A percentile compares a stretch with the other conserved stretches of the same genome.
These are phyloP conservation scores for Bacidia rubella DNA, from an alignment of 495 filamentous ascomycete species.

Conservation along the genomic window DNA sequence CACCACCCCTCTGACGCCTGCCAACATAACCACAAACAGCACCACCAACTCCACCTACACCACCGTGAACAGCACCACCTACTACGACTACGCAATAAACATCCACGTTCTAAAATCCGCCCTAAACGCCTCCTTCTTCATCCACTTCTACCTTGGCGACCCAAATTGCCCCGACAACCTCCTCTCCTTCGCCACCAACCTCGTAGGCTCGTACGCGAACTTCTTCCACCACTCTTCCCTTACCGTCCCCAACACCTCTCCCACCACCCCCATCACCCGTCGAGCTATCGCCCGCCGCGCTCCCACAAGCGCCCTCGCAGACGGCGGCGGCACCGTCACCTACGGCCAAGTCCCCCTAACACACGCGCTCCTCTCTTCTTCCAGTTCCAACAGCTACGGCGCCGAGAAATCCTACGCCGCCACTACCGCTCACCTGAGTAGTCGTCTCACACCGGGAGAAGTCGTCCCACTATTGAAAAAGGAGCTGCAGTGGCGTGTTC, in stretches of 20 bases:
- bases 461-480: slow-evolving; percentile 32
- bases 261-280: no score
- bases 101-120: slow-evolving; percentile 40
- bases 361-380: slow-evolving; percentile 26
- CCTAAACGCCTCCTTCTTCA: slow-evolving; percentile 38
- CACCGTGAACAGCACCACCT: slow-evolving; percentile 7
- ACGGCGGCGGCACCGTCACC: background rate
- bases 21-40: background rate
- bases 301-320: background rate
- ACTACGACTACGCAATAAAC: slow-evolving; percentile 49
- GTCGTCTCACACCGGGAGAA: slow-evolving; percentile 26
- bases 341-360: slow-evolving; percentile 45
- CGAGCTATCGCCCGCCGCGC: background rate
- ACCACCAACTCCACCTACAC: background rate
- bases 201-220: slow-evolving; percentile 29
- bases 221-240: slow-evolving; percentile 5
- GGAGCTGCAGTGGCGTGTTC: slow-evolving; percentile 28
- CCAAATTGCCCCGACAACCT: slow-evolving; percentile 25
- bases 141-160: slow-evolving; percentile 47
- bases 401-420: background rate
- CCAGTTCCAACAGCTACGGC: background rate
- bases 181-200: slow-evolving; percentile 32
- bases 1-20: background rate
- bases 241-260: background rate
- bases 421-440: slow-evolving; percentile 22